Conservation (phyloP, 1,284 basidiomycete species). For the Ceratorhiza oryzae-sativae region DNA sequence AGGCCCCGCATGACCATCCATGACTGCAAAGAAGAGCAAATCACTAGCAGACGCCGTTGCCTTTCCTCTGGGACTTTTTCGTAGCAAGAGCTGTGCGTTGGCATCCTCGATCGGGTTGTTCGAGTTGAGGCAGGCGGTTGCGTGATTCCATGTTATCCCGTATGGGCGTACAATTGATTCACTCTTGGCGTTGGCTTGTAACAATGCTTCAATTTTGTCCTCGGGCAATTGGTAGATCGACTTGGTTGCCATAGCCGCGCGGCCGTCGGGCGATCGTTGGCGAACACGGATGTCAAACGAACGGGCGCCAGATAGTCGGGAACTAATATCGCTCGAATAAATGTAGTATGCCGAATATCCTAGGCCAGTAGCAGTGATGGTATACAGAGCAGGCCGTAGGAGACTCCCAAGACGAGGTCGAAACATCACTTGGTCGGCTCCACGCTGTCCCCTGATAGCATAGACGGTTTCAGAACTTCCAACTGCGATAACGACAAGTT, state of each 20-base stretch:
- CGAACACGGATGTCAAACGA: conserved; percentile 39
- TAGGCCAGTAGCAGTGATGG: neutral
- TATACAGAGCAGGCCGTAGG: conserved; percentile 2
- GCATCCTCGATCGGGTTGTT: conserved; percentile 94
- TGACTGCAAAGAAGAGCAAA: conserved; percentile 83
- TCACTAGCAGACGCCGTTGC: conserved; percentile 58
- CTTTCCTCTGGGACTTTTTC: conserved; percentile 57
- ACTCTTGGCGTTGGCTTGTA: conserved; percentile 62
- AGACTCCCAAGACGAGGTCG: neutral
- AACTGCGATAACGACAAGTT: neutral
- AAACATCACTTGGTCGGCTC: conserved; percentile 1
- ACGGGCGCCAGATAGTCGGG: conserved; percentile 1
- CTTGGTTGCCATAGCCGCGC: conserved; percentile 24
- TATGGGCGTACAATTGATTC: conserved; percentile 51
- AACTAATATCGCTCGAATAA: conserved; percentile 1
- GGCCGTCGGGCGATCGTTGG: conserved; percentile 37
- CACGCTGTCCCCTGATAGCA: neutral
- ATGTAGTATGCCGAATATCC: conserved; percentile 3
- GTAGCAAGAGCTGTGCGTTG: conserved; percentile 73
- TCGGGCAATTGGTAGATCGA: conserved; percentile 64
- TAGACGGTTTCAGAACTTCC: neutral
- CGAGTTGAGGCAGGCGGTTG: conserved; percentile 79
- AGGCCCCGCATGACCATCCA: conserved; percentile 91
- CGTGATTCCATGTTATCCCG: conserved; percentile 69
- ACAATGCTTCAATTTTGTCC: conserved; percentile 62